These are phyloP conservation scores for Hyphodiscus sp. DNA, from an alignment of 2,329 filamentous ascomycete genomes.

Conservation along the genomic window DNA sequence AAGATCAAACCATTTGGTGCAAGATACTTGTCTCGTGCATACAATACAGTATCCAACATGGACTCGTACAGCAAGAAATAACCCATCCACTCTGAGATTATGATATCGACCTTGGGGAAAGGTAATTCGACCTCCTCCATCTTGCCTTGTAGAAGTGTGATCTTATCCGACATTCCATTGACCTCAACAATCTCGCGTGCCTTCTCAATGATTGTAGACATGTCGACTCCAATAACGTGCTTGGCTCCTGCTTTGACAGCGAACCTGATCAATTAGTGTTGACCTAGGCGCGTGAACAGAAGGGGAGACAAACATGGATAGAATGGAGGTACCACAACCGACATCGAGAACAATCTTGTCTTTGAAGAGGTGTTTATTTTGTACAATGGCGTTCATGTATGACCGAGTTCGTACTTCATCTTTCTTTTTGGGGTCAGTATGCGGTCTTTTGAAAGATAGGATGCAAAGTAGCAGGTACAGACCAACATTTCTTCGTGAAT, in stretches of 20 bases:
- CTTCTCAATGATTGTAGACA: constrained; percentile 99
- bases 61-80: constrained; percentile 98
- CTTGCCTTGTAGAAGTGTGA: constrained; percentile 96
- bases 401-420: constrained; percentile 95
- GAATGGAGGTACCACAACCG: constrained; percentile 93
- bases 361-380: constrained; percentile 92
- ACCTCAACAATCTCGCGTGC: constrained; percentile 87
- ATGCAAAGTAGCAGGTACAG: constrained; percentile 37
- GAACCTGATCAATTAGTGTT: constrained; percentile 57
- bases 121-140: constrained; percentile 98
- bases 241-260: constrained; percentile 93
- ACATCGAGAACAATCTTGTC: constrained; percentile 94
- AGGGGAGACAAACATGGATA: constrained; percentile 74
- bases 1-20: constrained; percentile 86
- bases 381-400: constrained; percentile 95
- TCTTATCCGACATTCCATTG: constrained; percentile 92
- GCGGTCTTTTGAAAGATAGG: neutral
- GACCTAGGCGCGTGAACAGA: constrained; percentile 1
- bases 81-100: constrained; percentile 99
- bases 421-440: constrained; percentile 55
- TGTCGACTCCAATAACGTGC: constrained; percentile 98
- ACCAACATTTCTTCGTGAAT: constrained; percentile 99
- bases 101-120: constrained; percentile 95
- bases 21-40: constrained; percentile 90
- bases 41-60: constrained; percentile 98